A percentile compares a stretch with the other conserved stretches of the same genome.
Evolutionary conservation across 768 basidiomycete species (phyloP).

Genomic region (Leccinum broughii): DNA sequence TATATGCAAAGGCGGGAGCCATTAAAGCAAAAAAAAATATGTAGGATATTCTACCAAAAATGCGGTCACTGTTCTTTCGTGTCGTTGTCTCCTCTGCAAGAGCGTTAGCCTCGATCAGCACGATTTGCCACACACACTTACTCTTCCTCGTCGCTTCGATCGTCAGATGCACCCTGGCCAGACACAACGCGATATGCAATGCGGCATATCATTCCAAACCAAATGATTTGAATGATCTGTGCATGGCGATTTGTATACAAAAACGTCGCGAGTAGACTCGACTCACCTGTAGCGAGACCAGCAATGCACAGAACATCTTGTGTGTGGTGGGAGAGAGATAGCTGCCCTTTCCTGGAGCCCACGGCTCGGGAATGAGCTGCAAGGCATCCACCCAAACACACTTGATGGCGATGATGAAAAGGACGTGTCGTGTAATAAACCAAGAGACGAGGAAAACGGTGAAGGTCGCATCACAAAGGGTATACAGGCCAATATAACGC

Average conservation of each 20-base stretch:
- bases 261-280: neutral
- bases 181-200: conserved; percentile 80
- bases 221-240: conserved; percentile 73
- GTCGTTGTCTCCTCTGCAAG: conserved; percentile 16
- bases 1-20: conserved; percentile 11
- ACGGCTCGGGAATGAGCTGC: conserved; percentile 47
- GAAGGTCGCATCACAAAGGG: conserved; percentile 74
- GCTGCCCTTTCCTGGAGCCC: conserved; percentile 58
- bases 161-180: conserved; percentile 78
- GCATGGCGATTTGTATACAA: conserved; percentile 7
- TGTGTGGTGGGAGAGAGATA: conserved; percentile 52
- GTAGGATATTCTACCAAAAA: conserved; percentile 28
- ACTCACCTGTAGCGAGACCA: conserved; percentile 62
- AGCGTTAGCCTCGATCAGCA: conserved; percentile 11
- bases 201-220: conserved; percentile 85
- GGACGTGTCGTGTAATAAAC: conserved; percentile 85
- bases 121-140: conserved; percentile 32
- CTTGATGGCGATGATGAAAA: conserved; percentile 72
- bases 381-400: conserved; percentile 56
- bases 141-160: conserved; percentile 82
- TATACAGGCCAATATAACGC: conserved; percentile 72
- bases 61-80: conserved; percentile 29
- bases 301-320: conserved; percentile 51
- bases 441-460: conserved; percentile 84
- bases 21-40: conserved; percentile 24